phyloP scores from a whole-genome alignment of 2,329 filamentous ascomycete species.

The Fusarium sp. region DNA sequence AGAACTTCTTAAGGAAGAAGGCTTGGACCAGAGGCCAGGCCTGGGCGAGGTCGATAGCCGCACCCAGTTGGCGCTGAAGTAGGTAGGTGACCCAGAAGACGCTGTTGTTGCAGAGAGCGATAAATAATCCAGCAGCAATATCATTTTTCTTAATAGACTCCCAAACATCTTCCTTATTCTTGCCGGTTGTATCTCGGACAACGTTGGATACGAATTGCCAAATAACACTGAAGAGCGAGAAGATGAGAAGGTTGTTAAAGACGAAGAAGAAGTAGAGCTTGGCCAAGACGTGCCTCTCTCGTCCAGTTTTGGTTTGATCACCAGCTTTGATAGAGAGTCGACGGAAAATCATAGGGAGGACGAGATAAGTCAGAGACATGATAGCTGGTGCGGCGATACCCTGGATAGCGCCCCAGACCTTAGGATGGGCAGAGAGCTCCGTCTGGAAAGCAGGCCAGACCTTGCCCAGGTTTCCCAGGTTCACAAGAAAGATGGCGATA shows the following conservation, averaged over 20 bases:
- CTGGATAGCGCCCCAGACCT: slow-evolving; percentile 87
- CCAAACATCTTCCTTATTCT: slow-evolving; percentile 70
- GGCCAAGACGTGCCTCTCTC: slow-evolving; percentile 89
- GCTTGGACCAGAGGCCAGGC: slow-evolving; percentile 85
- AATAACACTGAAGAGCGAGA: slow-evolving; percentile 87
- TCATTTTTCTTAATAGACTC: slow-evolving; percentile 72
- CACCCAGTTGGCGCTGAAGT: slow-evolving; percentile 90
- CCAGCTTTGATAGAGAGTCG: slow-evolving; percentile 84
- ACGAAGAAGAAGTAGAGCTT: slow-evolving; percentile 97
- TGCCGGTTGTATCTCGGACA: slow-evolving; percentile 62
- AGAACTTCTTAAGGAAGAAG: slow-evolving; percentile 85
- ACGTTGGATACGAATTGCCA: slow-evolving; percentile 79
- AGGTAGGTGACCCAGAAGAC: slow-evolving; percentile 96
- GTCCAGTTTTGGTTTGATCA: slow-evolving; percentile 89
- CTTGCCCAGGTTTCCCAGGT: slow-evolving; percentile 80
- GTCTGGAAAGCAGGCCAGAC: slow-evolving; percentile 82
- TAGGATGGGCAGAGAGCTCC: slow-evolving; percentile 70
- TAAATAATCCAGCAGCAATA: slow-evolving; percentile 72
- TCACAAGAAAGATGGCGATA: slow-evolving; percentile 93
- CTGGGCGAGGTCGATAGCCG: slow-evolving; percentile 93
- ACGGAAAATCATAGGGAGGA: slow-evolving; percentile 91
- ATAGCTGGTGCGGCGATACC: slow-evolving; percentile 90
- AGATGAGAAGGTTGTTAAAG: slow-evolving; percentile 95
- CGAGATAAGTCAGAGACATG: slow-evolving; percentile 86
- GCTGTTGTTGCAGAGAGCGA: slow-evolving; percentile 82